phyloP scores from a whole-genome alignment of 148 eudicot species.

The Rhododendron griersonianum region DNA sequence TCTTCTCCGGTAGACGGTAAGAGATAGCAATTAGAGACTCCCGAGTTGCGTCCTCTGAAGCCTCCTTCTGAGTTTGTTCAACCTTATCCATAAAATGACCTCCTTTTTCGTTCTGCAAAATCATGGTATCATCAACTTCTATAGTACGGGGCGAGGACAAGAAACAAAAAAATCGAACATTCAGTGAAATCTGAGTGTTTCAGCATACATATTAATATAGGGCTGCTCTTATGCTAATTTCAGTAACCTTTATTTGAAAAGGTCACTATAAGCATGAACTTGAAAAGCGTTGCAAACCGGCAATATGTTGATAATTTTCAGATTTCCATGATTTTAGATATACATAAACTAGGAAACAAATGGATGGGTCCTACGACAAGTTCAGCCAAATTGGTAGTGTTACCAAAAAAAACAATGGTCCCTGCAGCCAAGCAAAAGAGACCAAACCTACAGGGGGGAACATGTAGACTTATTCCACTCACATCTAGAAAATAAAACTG shows the following conservation, averaged over 20 bases:
- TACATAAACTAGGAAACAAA: not conserved
- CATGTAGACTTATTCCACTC: not conserved
- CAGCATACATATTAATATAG: not conserved
- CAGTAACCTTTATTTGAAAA: not conserved
- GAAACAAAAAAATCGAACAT: too few species aligned
- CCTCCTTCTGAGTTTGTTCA: slow-evolving; percentile 15
- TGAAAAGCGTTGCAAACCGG: not conserved
- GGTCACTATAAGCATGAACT: not conserved
- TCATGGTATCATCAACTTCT: not conserved
- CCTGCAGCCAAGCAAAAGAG: not conserved
- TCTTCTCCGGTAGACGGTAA: slow-evolving; percentile 26
- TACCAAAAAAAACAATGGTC: not conserved
- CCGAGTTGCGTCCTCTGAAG: slow-evolving; percentile 35
- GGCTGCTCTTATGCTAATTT: not conserved
- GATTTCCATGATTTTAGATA: not conserved
- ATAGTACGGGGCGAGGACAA: not conserved
- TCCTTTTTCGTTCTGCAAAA: slow-evolving; percentile 12
- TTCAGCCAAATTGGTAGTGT: not conserved
- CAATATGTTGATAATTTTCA: not conserved
- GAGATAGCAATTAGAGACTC: slow-evolving; percentile 50
- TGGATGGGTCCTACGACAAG: not conserved
- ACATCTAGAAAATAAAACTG: not conserved
- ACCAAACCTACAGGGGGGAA: not conserved
- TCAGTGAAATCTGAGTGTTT: not conserved
- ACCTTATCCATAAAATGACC: slow-evolving; percentile 40